Conservation (phyloP, 257 asterid species). For the Nicotiana attenuata region DNA sequence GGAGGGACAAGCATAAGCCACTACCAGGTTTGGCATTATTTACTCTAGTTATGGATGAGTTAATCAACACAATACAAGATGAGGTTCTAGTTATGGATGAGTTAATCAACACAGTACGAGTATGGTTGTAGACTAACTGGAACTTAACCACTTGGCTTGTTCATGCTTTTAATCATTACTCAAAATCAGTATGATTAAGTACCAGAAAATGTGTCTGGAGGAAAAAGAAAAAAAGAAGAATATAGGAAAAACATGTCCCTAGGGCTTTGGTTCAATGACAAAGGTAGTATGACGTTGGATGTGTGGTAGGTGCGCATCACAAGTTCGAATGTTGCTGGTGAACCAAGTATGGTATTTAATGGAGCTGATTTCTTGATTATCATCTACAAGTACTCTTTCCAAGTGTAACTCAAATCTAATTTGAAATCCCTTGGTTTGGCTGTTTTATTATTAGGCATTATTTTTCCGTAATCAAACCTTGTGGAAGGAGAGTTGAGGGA, state of each 20-base stretch:
- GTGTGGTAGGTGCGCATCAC: neutral
- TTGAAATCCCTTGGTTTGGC: neutral
- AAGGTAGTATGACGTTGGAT: neutral
- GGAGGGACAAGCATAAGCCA: neutral
- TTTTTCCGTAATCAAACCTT: neutral
- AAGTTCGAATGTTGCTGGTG: neutral
- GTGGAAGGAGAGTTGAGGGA: neutral
- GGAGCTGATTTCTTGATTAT: neutral
- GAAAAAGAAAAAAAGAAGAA: neutral
- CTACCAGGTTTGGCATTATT: neutral
- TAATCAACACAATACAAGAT: neutral
- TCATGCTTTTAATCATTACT: neutral
- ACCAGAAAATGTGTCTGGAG: neutral
- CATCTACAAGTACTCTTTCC: neutral
- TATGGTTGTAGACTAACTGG: conserved; percentile 2
- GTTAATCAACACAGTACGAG: neutral
- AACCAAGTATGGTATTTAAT: neutral
- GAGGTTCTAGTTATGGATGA: neutral
- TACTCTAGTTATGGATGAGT: neutral
- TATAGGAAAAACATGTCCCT: neutral
- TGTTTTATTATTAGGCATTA: neutral
- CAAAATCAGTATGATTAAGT: neutral
- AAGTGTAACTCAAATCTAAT: neutral
- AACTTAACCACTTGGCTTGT: neutral
- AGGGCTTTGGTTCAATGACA: neutral